phyloP scores from a whole-genome alignment of 306 rosid species.

The Prosopis cineraria region DNA sequence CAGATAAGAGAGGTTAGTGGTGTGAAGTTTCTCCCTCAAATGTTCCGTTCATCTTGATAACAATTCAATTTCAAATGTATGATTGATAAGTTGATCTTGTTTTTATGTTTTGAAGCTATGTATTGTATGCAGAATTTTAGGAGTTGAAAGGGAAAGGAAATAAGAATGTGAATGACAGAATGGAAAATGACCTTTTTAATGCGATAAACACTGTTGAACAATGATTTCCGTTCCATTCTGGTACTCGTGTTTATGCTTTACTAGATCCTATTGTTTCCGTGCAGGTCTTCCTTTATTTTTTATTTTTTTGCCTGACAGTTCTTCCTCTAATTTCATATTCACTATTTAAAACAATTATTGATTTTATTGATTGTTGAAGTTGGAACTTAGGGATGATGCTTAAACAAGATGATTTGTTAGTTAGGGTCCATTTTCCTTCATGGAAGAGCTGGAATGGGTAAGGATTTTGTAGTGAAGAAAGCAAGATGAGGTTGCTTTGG shows the following conservation, averaged over 20 bases:
- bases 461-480: slow-evolving; percentile 1
- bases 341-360: background rate
- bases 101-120: background rate
- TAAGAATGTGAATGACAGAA: background rate
- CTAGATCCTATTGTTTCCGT: slow-evolving; percentile 29
- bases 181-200: background rate
- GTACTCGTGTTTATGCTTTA: slow-evolving; percentile 10
- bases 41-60: slow-evolving; percentile 1
- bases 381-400: background rate
- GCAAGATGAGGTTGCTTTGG: slow-evolving; percentile 3
- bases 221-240: background rate
- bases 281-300: background rate
- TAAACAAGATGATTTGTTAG: slow-evolving; percentile 21
- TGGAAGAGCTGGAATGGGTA: slow-evolving; percentile 1
- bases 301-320: background rate
- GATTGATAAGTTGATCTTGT: slow-evolving; percentile 2
- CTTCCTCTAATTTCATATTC: slow-evolving; percentile 3
- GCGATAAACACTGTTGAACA: background rate
- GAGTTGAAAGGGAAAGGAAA: background rate
- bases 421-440: background rate
- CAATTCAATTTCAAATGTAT: slow-evolving; percentile 14
- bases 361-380: too few species aligned
- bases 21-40: slow-evolving; percentile 4
- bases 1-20: slow-evolving; percentile 76
- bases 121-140: background rate